Base-by-base conservation (phyloP, 495 filamentous ascomycete genomes). In the Daldinia vernicosa region DNA sequence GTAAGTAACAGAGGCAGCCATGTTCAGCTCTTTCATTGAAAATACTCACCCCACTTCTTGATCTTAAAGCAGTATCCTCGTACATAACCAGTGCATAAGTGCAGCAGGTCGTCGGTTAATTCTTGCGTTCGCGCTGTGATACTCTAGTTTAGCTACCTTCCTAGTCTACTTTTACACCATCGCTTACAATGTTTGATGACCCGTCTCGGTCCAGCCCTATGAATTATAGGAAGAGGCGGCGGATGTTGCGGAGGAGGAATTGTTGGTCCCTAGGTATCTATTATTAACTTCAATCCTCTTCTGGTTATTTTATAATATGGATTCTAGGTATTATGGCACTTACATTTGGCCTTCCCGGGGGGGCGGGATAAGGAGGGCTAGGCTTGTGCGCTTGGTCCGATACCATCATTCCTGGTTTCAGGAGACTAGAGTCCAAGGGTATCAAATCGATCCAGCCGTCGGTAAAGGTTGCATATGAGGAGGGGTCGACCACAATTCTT, bases 11-110 rank as follows among this genome's bases (percentile, higher is more conserved):
- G 9, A 40, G 3, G 17, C 14, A 5, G 3, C 8, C 19, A 27
- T 27, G 3, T n/a, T 14, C 30, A 14, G 11, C 1, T 30, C 50
- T 53, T 27, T 28, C 24, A 12, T 7, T 15, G 32, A 14, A 22
- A 37, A 33, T 39, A 54, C 67, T 65, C n/a, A 70, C 67, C 67
- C 82, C 83, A 86, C 74, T 81, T 79, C 74, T 86, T 86, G 64
- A 81, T 76, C 64, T 79, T 81, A 57, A 85, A 82, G 57, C 79
- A 80, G 71, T 84, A 86, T 12, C 83, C 84, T 15, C 80, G 75
- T 12, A 84, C 81, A 27, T 78, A 78, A 0, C 77, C 75, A 11
- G 76, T 80, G 59, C 78, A 79, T 45, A 86, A 74, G 28, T 84
- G 71, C 27, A 82, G 70, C 63, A 84, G 75, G 59, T 84, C 80